Evolutionary conservation across 1,284 basidiomycete species (phyloP).

Genomic region (Vanrija humicola): DNA sequence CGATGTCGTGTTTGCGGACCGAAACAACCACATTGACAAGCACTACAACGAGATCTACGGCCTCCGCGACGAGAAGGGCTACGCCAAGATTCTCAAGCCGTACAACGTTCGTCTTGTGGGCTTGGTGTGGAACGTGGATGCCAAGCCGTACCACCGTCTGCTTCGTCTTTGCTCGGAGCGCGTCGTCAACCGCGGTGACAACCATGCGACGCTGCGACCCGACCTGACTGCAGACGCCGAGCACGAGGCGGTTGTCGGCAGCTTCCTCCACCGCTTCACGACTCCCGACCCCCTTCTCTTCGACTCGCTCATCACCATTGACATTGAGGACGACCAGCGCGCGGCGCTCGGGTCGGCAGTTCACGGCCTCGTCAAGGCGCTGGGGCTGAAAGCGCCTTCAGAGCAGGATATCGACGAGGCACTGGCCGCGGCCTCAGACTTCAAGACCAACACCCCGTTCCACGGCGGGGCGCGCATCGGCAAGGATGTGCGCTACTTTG

Average conservation of each 20-base stretch:
- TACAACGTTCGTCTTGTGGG: constrained; percentile 63
- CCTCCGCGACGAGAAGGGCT: constrained; percentile 36
- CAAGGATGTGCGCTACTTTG: constrained; percentile 65
- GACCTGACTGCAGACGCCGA: constrained; percentile 54
- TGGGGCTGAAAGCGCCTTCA: constrained; percentile 53
- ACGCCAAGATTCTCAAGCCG: constrained; percentile 23
- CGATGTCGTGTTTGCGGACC: constrained; percentile 83
- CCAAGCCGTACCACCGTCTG: constrained; percentile 55
- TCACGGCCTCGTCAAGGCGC: constrained; percentile 56
- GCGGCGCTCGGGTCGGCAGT: constrained; percentile 60
- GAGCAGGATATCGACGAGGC: constrained; percentile 61
- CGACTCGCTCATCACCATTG: constrained; percentile 64
- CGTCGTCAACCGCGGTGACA: constrained; percentile 67
- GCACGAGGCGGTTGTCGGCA: constrained; percentile 78
- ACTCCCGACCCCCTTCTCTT: constrained; percentile 64
- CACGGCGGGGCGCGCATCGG: constrained; percentile 33
- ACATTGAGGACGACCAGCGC: constrained; percentile 57
- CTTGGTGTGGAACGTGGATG: constrained; percentile 68
- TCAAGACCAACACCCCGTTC: constrained; percentile 36
- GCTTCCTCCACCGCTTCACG: constrained; percentile 67
- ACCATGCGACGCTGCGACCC: constrained; percentile 74
- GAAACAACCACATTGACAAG: constrained; percentile 79
- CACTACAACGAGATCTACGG: constrained; percentile 69
- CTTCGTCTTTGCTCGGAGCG: constrained; percentile 75
- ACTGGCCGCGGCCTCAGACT: constrained; percentile 52